Evolutionary conservation across 345 rosid genomes (phyloP).

Genomic region (Leavenworthia alabamica): DNA sequence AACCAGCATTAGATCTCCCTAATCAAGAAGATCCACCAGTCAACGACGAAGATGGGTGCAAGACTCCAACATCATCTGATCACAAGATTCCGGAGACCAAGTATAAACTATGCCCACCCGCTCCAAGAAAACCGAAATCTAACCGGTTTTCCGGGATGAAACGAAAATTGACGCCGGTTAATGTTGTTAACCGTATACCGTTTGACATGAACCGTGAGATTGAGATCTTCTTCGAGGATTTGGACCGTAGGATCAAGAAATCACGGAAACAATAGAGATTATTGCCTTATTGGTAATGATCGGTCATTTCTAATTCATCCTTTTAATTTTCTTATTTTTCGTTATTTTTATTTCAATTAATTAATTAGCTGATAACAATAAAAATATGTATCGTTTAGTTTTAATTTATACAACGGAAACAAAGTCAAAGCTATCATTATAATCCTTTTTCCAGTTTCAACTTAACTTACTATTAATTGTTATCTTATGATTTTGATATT

Average conservation of each 20-base stretch:
- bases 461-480: too few relatives aligned
- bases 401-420: neutral
- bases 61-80: constrained; percentile 48
- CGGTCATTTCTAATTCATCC: constrained; percentile 24
- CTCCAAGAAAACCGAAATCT: constrained; percentile 40
- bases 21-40: constrained; percentile 12
- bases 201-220: constrained; percentile 42
- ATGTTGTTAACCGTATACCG: constrained; percentile 19
- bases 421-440: neutral
- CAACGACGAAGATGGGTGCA: constrained; percentile 45
- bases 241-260: constrained; percentile 51
- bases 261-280: constrained; percentile 35
- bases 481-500: too few relatives aligned
- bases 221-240: constrained; percentile 40
- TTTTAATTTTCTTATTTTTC: neutral
- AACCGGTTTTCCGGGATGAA: constrained; percentile 24
- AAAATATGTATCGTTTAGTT: constrained; percentile 12
- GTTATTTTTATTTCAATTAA: neutral
- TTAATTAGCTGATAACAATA: constrained; percentile 19
- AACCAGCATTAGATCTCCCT: constrained; percentile 26
- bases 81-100: constrained; percentile 40
- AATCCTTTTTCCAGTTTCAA: neutral
- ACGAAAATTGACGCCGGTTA: constrained; percentile 30
- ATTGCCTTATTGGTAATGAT: too few relatives aligned
- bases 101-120: constrained; percentile 44